Evolutionary conservation across 257 asterid species (phyloP).

Genomic region (Solanum rostratum): DNA sequence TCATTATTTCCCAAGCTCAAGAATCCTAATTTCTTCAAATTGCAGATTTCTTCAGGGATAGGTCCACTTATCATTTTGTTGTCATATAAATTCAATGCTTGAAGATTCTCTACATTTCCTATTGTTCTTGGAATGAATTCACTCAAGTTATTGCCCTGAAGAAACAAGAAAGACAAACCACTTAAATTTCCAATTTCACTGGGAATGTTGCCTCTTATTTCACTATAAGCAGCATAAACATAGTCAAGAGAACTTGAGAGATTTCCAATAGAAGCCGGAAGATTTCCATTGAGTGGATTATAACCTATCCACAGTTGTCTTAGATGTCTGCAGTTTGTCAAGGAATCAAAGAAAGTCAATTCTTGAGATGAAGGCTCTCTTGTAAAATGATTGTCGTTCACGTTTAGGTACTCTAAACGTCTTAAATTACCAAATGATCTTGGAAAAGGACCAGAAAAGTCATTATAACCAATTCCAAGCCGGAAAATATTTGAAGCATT

Average conservation of each 20-base stretch:
- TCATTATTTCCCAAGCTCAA: slow-evolving; percentile 6
- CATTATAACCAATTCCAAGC: neutral
- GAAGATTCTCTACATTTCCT: neutral
- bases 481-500: slow-evolving; percentile 9
- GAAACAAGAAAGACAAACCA: neutral
- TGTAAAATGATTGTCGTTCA: slow-evolving; percentile 19
- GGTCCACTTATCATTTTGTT: slow-evolving; percentile 11
- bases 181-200: slow-evolving; percentile 19
- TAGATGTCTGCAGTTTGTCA: slow-evolving; percentile 1
- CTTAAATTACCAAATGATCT: slow-evolving; percentile 20
- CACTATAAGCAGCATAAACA: neutral
- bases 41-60: slow-evolving; percentile 7
- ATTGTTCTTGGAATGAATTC: slow-evolving; percentile 4
- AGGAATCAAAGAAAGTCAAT: neutral
- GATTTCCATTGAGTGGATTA: slow-evolving; percentile 6
- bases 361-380: neutral
- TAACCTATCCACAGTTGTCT: neutral
- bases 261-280: slow-evolving; percentile 22
- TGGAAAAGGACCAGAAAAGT: slow-evolving; percentile 9
- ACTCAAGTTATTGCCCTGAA: neutral
- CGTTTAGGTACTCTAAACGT: slow-evolving; percentile 12
- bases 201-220: slow-evolving; percentile 22
- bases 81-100: neutral
- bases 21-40: neutral
- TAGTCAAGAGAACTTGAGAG: slow-evolving; percentile 8